Base-by-base conservation (phyloP, 176 grass and related monocot species). In the Aechmea fasciata region DNA sequence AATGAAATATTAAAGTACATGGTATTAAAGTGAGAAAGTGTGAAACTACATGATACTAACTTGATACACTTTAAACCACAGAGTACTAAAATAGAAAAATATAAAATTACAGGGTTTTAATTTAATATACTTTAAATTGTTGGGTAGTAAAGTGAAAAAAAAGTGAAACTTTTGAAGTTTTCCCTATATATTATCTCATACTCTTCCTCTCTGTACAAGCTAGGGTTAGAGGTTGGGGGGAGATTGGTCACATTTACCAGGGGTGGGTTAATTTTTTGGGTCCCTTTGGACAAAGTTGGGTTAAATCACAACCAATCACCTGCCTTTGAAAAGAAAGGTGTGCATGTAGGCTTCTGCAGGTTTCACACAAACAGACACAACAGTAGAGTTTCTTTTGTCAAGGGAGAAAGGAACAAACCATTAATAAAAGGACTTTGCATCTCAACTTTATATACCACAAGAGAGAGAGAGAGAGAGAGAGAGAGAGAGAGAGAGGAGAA, bases 321-420 rank as follows among this genome's bases (percentile, higher is more conserved):
- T 49, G 41, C 65, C 13, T 33, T n/a, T 49, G 33, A 67, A 67
- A 67, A 47, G 65, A 67, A 49, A 67, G 65, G 12, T 48, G 41
- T 18, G 28, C 33, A 25, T 61, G 55, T 9, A 67, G 65, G 26
- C 33, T 33, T 67, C 24, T 47, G 33, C 29, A 14, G 65, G 41
- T 26, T 15, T 67, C 65, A 67, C 33, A 18, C 33, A n/a, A 67
- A 3, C 65, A 17, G 65, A 67, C 63, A 75, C 10, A 18, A 54
- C 49, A 24, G 10, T 51, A 28, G 19, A 50, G 20, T 65, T 64
- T 63, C 55, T 72, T 64, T 72, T 64, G 59, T 52, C 72, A 51
- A 51, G 50, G 73, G 24, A 13, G 50, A 52, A 41, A 65, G 63
- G 15, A 53, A 47, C 49, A 33, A 63, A 62, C 57, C 57, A 63